These are phyloP conservation scores for Actinomortierella ambigua DNA, from an alignment of 371 early-diverging fungal genomes.

Conservation along the genomic window DNA sequence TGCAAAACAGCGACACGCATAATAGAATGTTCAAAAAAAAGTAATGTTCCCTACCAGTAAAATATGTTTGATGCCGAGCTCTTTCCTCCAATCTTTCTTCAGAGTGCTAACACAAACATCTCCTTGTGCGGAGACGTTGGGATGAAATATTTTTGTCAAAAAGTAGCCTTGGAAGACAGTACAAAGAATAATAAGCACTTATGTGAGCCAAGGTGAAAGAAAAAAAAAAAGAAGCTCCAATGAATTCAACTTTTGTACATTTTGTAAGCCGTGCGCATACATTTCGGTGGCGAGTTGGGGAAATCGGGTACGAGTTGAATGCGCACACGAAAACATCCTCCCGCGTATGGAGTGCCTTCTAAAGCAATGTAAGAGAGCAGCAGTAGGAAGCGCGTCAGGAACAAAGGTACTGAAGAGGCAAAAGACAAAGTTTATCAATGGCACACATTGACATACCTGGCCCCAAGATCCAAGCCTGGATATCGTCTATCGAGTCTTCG, in stretches of 20 bases:
- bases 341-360: conserved; percentile 81
- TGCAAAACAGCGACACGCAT: too few relatives aligned
- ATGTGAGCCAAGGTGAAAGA: not conserved
- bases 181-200: conserved; percentile 7
- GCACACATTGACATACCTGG: conserved; percentile 83
- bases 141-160: conserved; percentile 91
- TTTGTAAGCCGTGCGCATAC: conserved; percentile 35
- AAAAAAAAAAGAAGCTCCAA: not conserved
- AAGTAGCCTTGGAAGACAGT: conserved; percentile 59
- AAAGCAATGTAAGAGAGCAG: not conserved
- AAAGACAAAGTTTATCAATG: too few relatives aligned
- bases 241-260: too few relatives aligned
- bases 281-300: conserved; percentile 80
- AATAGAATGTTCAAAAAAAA: not conserved
- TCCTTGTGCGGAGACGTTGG: conserved; percentile 85
- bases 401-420: too few relatives aligned
- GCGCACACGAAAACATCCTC: conserved; percentile 73
- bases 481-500: conserved; percentile 74
- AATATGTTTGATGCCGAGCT: conserved; percentile 79
- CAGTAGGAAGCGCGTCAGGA: too few relatives aligned
- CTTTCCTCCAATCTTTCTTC: conserved; percentile 91
- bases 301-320: conserved; percentile 67
- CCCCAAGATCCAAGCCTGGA: conserved; percentile 86
- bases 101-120: conserved; percentile 94
- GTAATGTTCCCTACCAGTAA: conserved; percentile 62